phyloP scores from a whole-genome alignment of 192 early-diverging fungal species.

The Lunasporangiospora selenospora region DNA sequence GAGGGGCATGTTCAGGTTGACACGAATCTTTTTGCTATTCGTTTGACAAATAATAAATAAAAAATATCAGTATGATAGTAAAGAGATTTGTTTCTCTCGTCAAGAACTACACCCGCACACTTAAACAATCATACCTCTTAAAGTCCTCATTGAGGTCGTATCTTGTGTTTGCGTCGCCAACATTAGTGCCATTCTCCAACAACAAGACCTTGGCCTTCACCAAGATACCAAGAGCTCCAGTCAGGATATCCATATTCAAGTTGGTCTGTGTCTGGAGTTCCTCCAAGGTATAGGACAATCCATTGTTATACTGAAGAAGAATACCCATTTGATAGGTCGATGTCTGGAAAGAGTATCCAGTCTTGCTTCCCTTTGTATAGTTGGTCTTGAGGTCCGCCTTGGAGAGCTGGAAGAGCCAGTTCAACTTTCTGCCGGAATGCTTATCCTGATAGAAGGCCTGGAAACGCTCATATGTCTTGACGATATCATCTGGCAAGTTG shows the following conservation, averaged over 20 bases:
- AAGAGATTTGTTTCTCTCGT: not conserved
- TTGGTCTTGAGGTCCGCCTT: constrained; percentile 95
- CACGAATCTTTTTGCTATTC: constrained; percentile 83
- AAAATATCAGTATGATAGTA: constrained; percentile 1
- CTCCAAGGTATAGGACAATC: constrained; percentile 74
- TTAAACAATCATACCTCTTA: constrained; percentile 57
- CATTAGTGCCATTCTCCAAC: constrained; percentile 55
- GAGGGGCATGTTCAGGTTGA: constrained; percentile 87
- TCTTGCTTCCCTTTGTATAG: constrained; percentile 78
- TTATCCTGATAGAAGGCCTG: constrained; percentile 88
- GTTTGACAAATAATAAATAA: constrained; percentile 12
- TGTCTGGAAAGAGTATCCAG: constrained; percentile 81
- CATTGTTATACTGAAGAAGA: constrained; percentile 88
- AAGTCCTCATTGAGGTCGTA: constrained; percentile 85
- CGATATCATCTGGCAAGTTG: constrained; percentile 88
- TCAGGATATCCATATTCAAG: constrained; percentile 70
- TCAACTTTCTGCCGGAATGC: constrained; percentile 89
- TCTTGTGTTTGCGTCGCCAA: constrained; percentile 58
- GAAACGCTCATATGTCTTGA: constrained; percentile 86
- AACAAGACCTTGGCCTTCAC: constrained; percentile 85
- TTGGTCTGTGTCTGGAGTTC: constrained; percentile 81
- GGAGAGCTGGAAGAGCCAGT: constrained; percentile 93
- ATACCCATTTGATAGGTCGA: constrained; percentile 95
- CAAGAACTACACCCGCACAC: not conserved
- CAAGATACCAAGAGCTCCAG: constrained; percentile 74